Base-by-base conservation (phyloP, 495 filamentous ascomycete species). In the Parachaetomium inaequale region DNA sequence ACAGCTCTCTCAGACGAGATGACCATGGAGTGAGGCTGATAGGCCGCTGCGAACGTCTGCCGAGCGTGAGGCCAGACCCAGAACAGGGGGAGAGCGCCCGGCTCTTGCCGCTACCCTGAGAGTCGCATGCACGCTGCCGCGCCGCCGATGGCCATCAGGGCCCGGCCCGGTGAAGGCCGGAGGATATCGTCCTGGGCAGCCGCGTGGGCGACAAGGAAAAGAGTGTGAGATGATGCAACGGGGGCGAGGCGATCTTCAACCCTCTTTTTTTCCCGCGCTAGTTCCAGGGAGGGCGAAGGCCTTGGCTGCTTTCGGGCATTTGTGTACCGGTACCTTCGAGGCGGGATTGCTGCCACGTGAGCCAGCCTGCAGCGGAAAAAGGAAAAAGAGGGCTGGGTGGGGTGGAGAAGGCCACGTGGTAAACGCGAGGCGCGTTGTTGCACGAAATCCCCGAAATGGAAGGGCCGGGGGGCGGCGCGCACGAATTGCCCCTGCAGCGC, bases 291-390 rank as follows among this genome's bases (percentile, higher is more conserved):
- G 25, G 43, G 46, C 23, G 36, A 51, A 42, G 49, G 57, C 19
- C 46, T 36, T 51, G 47, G 36, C 34, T 4, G 21, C 25, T 49
- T 45, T 19, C n/a, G 40, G 56, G 29, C 6, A n/a, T 23, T 29
- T 2, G 1, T 52, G 59, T 62, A 62, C 51, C 34, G 42, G 43
- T 62, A 62, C 59, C 8, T 46, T 7, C 47, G 5, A 17, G 21
- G 36, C 58, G 49, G 58, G 25, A 54, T 46, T 61, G 29, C 47
- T 50, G 51, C 59, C 59, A 62, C 59, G 59, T 62, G 59, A 62
- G 51, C 38, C 11, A 36, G 26, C 21, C 14, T 29, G 52, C 59
- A 61, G 21, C 15, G 47, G 26, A n/a, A 25, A 43, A 42, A 42
- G 23, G 29, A 46, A 28, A 23, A 36, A 10, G 17, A 34, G 28